Percentiles rank a stretch among this genome's conserved stretches.
These are phyloP conservation scores for Candida sanyiensis DNA, from an alignment of 805 yeast genomes.

Conservation along the genomic window DNA sequence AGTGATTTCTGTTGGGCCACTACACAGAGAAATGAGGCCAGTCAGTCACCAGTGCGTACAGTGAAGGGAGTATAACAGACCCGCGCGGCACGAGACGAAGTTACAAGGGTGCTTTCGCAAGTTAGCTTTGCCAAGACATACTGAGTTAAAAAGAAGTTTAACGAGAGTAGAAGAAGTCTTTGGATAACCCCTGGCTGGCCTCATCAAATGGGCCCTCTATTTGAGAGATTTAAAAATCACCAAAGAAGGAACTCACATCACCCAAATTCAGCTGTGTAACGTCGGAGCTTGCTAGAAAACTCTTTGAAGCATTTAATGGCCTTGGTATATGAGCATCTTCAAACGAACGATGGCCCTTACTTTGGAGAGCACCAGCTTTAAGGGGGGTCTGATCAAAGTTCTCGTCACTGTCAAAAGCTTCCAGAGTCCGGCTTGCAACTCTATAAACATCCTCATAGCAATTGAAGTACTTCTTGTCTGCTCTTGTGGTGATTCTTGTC, in stretches of 20 bases:
- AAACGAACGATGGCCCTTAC: neutral
- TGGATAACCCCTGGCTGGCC: neutral
- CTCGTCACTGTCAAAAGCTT: neutral
- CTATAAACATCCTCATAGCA: conserved; percentile 1
- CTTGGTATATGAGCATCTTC: neutral
- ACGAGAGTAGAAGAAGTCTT: neutral
- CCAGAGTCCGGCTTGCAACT: neutral
- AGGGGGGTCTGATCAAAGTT: neutral
- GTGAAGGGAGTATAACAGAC: no score
- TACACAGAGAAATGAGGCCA: no score
- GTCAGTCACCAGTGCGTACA: no score
- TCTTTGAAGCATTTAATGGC: neutral
- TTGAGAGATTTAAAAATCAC: conserved; percentile 3
- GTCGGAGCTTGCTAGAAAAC: conserved; percentile 1
- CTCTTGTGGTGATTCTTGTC: neutral
- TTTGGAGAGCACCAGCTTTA: neutral
- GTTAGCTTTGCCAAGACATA: no score
- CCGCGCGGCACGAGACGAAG: no score
- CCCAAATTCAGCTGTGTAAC: conserved; percentile 4
- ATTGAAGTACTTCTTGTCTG: neutral
- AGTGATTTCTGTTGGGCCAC: no score
- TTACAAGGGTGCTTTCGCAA: no score
- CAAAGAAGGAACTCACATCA: conserved; percentile 4
- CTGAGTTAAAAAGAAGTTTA: no score
- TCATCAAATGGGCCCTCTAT: conserved; percentile 1